phyloP scores from a whole-genome alignment of 257 asterid genomes.

The Primulina huaijiensis region DNA sequence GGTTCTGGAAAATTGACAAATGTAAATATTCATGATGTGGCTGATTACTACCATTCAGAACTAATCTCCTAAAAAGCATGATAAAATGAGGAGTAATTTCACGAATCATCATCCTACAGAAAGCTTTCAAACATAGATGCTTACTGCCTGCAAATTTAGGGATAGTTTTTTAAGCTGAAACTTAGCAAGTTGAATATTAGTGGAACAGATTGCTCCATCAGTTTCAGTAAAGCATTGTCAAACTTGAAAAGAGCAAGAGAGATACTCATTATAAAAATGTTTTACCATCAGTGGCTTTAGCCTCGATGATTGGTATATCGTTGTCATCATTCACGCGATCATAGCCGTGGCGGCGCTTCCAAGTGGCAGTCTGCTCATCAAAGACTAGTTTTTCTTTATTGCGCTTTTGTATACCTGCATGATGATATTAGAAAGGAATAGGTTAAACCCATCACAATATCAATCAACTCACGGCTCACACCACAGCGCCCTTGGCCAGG shows the following conservation, averaged over 20 bases:
- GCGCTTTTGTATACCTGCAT: constrained; percentile 65
- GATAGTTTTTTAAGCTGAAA: neutral
- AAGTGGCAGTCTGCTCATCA: constrained; percentile 74
- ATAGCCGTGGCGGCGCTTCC: constrained; percentile 94
- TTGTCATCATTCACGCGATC: constrained; percentile 89
- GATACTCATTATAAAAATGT: neutral
- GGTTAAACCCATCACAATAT: constrained; percentile 6
- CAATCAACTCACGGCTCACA: constrained; percentile 12
- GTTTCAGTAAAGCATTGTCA: neutral
- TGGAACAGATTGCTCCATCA: neutral
- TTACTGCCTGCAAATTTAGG: neutral
- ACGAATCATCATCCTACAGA: neutral
- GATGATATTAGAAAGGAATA: constrained; percentile 16
- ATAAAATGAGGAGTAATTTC: neutral
- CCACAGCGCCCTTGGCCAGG: neutral
- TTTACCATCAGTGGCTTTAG: constrained; percentile 83
- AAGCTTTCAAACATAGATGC: neutral
- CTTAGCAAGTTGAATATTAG: neutral
- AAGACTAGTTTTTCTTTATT: constrained; percentile 75
- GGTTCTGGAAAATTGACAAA: constrained; percentile 45
- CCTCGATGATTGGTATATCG: constrained; percentile 87
- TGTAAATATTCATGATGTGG: constrained; percentile 10
- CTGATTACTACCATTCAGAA: constrained; percentile 8
- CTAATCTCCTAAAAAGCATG: constrained; percentile 3
- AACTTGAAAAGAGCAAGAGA: constrained; percentile 5